These are phyloP conservation scores for Golubevia pallescens DNA, from an alignment of 1,284 basidiomycete species.

Conservation along the genomic window DNA sequence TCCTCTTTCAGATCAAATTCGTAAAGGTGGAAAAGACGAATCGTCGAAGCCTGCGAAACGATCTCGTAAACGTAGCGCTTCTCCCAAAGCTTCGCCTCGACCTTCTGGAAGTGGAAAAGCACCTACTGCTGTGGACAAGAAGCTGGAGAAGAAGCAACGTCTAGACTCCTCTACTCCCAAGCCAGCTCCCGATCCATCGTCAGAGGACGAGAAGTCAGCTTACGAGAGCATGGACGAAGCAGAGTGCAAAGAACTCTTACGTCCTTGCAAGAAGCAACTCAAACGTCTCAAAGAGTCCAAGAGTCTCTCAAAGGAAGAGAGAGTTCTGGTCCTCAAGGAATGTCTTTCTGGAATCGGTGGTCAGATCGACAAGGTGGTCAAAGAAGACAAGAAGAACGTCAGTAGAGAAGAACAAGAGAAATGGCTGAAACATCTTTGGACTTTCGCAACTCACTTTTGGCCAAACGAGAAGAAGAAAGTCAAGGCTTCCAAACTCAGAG, in stretches of 20 bases:
- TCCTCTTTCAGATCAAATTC: not conserved
- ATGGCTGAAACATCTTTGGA: constrained; percentile 59
- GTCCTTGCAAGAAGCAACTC: constrained; percentile 62
- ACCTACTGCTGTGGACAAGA: constrained; percentile 11
- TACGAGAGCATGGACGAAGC: constrained; percentile 55
- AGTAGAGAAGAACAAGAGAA: constrained; percentile 35
- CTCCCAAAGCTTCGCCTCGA: constrained; percentile 29
- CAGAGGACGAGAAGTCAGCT: constrained; percentile 3
- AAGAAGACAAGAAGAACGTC: constrained; percentile 36
- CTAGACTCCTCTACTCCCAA: constrained; percentile 20
- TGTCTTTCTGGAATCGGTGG: constrained; percentile 60
- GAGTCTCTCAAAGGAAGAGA: constrained; percentile 46
- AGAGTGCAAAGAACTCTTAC: constrained; percentile 63
- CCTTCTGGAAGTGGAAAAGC: constrained; percentile 18
- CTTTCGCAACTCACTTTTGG: constrained; percentile 61
- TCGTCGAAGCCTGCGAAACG: constrained; percentile 6
- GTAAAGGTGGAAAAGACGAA: constrained; percentile 5
- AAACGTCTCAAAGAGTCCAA: constrained; percentile 57
- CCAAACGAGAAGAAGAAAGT: constrained; percentile 34
- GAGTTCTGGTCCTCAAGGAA: constrained; percentile 54
- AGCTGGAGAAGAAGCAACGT: constrained; percentile 17
- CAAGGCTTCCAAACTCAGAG: not conserved
- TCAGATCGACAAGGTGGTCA: constrained; percentile 54
- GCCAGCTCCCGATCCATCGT: not conserved
- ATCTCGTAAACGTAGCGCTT: constrained; percentile 19